Evolutionary conservation across 2,329 filamentous ascomycete species (phyloP), one percentile per base, ranked within the genome.

Genomic region (Ophiobolus disseminans): DNA sequence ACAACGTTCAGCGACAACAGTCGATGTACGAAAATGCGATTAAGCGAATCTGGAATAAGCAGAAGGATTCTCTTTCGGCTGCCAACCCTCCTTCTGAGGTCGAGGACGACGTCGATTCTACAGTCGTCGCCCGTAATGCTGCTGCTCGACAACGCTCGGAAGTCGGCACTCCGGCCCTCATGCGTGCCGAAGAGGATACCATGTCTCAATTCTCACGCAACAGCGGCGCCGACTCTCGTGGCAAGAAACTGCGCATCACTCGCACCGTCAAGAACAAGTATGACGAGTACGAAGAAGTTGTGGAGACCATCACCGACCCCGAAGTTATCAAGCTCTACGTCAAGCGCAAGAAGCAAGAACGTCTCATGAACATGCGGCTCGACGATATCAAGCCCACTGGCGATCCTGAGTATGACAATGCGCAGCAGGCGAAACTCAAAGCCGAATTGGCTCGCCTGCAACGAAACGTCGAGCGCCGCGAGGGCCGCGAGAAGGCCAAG

Each of bases 1-100:
- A 99, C 78, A 99, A 99, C 57, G 94, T 99, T 52, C 94, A 93
- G 68, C 87, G 90, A 59, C 94, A 99, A 72, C 91, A 97, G 66
- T 87, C 86, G 54, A 89, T 91, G 63, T 99, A 99, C 70, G 91
- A 95, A 60, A 87, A 92, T 43, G 91, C 91, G 17, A 97, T 99
- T 60, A 85, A 87, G 46, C 86, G 90, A 52, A 97, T 97, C 53
- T 99, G 94, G 94, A 87, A 91, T 52, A 86, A 88, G 58, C 93
- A 97, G 72, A 90, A 88, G 72, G 76, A 83, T 11, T 93, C 88
- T 42, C 79, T 97, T 5, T 86, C 86, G 5, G 89, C 94, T 48
- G 78, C 78, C 1, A 82, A 87, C 37, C 87, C 91, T 50, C 86
- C 90, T 23, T 90, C 90, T 23, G 90, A 94, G 58, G 78, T 83